A percentile compares a stretch with the other conserved stretches of the same genome.
These are phyloP conservation scores for Komagataella ulmi DNA, from an alignment of 805 yeast species.

Conservation along the genomic window DNA sequence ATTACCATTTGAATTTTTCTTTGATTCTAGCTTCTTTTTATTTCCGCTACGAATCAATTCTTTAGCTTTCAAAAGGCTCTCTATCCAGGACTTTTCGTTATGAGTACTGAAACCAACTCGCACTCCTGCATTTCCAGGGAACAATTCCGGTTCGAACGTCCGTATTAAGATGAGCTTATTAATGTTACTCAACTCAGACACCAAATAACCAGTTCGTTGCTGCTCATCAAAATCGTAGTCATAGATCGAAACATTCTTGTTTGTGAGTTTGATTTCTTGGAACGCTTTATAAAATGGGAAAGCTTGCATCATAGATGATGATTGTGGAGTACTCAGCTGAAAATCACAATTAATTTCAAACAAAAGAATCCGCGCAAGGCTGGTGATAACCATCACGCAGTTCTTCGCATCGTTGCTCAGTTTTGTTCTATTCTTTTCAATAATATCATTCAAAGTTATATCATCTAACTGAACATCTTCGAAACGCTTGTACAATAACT, in stretches of 20 bases:
- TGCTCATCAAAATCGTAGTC: conserved; percentile 65
- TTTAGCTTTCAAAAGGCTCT: conserved; percentile 53
- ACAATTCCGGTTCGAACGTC: conserved; percentile 5
- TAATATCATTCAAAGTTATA: conserved; percentile 14
- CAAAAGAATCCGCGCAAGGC: conserved; percentile 19
- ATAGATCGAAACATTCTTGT: conserved; percentile 55
- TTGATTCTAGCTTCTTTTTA: conserved; percentile 12
- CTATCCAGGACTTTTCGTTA: conserved; percentile 48
- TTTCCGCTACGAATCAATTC: conserved; percentile 23
- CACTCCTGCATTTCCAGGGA: conserved; percentile 23
- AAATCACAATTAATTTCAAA: conserved; percentile 19
- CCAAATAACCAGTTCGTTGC: conserved; percentile 44
- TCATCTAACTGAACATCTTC: conserved; percentile 17
- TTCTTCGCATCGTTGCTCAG: conserved; percentile 17
- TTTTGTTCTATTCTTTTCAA: conserved; percentile 15
- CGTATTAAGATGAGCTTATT: conserved; percentile 43
- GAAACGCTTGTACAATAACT: conserved; percentile 12
- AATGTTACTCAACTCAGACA: conserved; percentile 44
- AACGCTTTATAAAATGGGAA: conserved; percentile 20
- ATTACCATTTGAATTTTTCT: conserved; percentile 3
- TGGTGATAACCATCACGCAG: conserved; percentile 20
- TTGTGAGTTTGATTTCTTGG: conserved; percentile 29
- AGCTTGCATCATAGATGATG: conserved; percentile 24
- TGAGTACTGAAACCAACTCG: conserved; percentile 29
- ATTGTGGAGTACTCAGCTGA: conserved; percentile 16